Conservation (phyloP, 2,329 filamentous ascomycete species). For the Colletotrichum nymphaeae region DNA sequence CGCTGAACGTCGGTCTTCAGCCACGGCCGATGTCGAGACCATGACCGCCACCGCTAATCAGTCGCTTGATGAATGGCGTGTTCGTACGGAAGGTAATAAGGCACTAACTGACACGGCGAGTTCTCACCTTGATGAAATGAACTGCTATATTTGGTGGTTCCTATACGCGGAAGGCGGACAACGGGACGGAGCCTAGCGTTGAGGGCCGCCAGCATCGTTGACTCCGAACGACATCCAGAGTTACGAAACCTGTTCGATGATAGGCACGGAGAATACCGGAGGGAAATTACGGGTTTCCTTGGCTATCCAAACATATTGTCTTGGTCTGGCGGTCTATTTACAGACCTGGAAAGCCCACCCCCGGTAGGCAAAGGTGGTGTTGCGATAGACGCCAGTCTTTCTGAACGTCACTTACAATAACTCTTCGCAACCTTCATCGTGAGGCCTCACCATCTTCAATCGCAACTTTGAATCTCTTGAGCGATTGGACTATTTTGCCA, state of each 20-base stretch:
- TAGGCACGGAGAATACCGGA: neutral
- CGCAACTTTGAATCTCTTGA: neutral
- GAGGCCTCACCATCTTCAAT: neutral
- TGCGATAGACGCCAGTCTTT: neutral
- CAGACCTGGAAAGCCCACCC: neutral
- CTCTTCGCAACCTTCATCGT: neutral
- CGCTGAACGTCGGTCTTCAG: neutral
- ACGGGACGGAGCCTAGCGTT: too few relatives aligned
- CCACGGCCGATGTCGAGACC: neutral
- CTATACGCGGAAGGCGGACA: neutral
- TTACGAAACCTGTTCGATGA: neutral
- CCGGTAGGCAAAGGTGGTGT: neutral
- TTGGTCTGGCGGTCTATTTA: neutral
- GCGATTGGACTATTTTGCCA: neutral
- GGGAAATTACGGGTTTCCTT: neutral
- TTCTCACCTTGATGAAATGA: neutral
- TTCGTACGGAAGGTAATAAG: neutral
- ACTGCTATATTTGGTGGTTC: neutral
- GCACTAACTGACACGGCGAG: neutral
- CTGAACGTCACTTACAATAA: neutral
- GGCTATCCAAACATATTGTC: neutral
- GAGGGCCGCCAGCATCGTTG: neutral
- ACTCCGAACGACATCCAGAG: neutral
- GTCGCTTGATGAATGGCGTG: neutral
- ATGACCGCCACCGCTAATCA: neutral